Evolutionary conservation across 148 eudicot species (phyloP).

Genomic region (Heliosperma pusillum): DNA sequence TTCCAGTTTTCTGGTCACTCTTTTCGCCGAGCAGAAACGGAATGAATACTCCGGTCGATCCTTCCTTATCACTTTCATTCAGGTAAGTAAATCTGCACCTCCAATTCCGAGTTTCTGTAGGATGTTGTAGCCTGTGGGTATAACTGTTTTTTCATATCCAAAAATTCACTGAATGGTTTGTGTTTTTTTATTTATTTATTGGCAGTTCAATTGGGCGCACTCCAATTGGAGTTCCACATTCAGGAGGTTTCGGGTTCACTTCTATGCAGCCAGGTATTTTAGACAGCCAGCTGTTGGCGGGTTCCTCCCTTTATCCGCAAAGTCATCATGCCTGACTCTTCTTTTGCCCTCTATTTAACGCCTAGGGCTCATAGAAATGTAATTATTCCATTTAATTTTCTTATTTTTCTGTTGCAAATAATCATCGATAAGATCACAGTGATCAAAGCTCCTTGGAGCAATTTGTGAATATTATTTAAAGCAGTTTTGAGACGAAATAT

Average conservation of each 20-base stretch:
- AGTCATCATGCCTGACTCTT: constrained; percentile 43
- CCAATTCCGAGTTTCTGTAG: background rate
- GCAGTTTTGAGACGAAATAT: background rate
- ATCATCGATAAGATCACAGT: constrained; percentile 24
- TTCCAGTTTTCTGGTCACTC: constrained; percentile 83
- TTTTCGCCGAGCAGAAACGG: constrained; percentile 58
- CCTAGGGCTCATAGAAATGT: constrained; percentile 23
- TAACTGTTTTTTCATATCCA: background rate
- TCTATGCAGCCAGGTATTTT: constrained; percentile 57
- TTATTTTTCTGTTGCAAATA: constrained; percentile 11
- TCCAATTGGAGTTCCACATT: constrained; percentile 48
- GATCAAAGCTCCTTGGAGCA: constrained; percentile 18
- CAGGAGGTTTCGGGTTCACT: constrained; percentile 54
- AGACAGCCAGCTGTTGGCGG: constrained; percentile 58
- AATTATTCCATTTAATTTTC: constrained; percentile 20
- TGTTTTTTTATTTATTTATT: background rate
- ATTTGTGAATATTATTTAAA: constrained; percentile 24
- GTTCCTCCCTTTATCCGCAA: constrained; percentile 62
- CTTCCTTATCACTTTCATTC: constrained; percentile 73
- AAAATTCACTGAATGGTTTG: background rate
- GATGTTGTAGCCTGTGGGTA: too few species aligned
- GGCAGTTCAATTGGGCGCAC: constrained; percentile 48
- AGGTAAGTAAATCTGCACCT: constrained; percentile 38
- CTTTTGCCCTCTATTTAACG: background rate
- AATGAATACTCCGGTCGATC: constrained; percentile 49